Evolutionary conservation across 2,329 filamentous ascomycete species (phyloP).

Genomic region (Nemania sp.): DNA sequence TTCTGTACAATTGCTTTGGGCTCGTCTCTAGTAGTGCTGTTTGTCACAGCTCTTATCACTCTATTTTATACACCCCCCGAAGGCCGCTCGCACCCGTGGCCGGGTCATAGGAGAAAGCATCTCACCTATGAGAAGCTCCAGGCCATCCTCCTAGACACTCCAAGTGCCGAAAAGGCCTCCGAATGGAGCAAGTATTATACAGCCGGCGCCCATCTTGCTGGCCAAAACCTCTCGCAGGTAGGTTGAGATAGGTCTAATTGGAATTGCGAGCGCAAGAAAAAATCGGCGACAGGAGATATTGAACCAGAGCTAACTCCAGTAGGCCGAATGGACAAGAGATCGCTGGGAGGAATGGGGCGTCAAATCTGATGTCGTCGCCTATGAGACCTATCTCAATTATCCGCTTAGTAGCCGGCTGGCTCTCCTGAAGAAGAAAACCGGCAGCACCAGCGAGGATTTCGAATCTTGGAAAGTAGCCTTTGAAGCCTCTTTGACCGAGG

Average conservation of each 20-base stretch:
- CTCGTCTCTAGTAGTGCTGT: slow-evolving; percentile 56
- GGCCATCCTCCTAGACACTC: slow-evolving; percentile 60
- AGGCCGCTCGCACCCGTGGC: slow-evolving; percentile 31
- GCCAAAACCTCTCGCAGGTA: slow-evolving; percentile 74
- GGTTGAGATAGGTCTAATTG: not conserved
- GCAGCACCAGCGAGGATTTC: slow-evolving; percentile 40
- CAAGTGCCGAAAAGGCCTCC: slow-evolving; percentile 58
- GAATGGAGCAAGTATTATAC: slow-evolving; percentile 83
- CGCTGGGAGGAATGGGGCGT: slow-evolving; percentile 75
- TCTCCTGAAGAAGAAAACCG: slow-evolving; percentile 57
- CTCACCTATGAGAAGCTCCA: slow-evolving; percentile 56
- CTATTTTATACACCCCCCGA: slow-evolving; percentile 37
- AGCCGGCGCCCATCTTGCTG: slow-evolving; percentile 73
- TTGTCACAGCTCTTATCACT: slow-evolving; percentile 50
- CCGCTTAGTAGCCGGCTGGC: slow-evolving; percentile 71
- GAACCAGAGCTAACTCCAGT: slow-evolving; percentile 3
- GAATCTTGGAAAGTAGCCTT: slow-evolving; percentile 66
- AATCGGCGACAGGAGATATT: not conserved
- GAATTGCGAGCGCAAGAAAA: not conserved
- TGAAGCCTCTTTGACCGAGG: slow-evolving; percentile 81
- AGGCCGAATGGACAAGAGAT: slow-evolving; percentile 74
- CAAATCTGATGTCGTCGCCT: slow-evolving; percentile 64
- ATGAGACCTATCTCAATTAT: slow-evolving; percentile 79
- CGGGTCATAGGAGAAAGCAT: slow-evolving; percentile 38
- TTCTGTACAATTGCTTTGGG: slow-evolving; percentile 66